Base-by-base conservation (phyloP, 768 basidiomycete species). In the Tricholoma furcatifolium region DNA sequence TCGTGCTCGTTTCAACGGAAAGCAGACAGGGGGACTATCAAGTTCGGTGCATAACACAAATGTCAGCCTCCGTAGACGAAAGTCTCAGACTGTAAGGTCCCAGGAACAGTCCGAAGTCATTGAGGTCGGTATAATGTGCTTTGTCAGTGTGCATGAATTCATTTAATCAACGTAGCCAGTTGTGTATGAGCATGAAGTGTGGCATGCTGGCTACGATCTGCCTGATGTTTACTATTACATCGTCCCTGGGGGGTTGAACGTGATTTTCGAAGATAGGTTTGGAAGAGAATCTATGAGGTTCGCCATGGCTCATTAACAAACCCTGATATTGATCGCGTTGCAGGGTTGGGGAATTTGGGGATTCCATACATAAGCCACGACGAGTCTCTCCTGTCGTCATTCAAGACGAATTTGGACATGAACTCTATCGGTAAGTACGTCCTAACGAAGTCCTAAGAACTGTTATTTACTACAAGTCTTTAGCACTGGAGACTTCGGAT, bases 211-310 rank as follows among this genome's bases (percentile, higher is more conserved):
- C n/a, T 67, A 65, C 9, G 57, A 53, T 20, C 61, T 61, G 9
- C 62, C 65, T 12, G 71, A 73, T 18, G 59, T 56, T 55, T 80
- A 65, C 58, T 73, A 70, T 62, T 88, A 88, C 58, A 79, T 88
- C 57, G 77, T 88, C 44, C 87, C 87, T 34, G 75, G 74, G 15
- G 86, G 84, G 18, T 70, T 81, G 54, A 78, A 82, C 53, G 81
- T 88, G 5, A 76, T 88, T 42, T 87, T 89, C 59, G 77, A 84
- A 64, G 86, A 88, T 60, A 79, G 82, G 57, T 66, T 74, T 17
- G 86, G 86, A 18, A 78, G 80, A 50, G 83, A 84, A 60, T 80
- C 87, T 21, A 78, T 80, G 2, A 80, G 85, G 85, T 82, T 67
- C 49, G 62, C 35, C 23, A n/a, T 2, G 12, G 30, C 45, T 18